Evolutionary conservation across 2,329 filamentous ascomycete species (phyloP).

Genomic region (Colletotrichum chrysophilum): DNA sequence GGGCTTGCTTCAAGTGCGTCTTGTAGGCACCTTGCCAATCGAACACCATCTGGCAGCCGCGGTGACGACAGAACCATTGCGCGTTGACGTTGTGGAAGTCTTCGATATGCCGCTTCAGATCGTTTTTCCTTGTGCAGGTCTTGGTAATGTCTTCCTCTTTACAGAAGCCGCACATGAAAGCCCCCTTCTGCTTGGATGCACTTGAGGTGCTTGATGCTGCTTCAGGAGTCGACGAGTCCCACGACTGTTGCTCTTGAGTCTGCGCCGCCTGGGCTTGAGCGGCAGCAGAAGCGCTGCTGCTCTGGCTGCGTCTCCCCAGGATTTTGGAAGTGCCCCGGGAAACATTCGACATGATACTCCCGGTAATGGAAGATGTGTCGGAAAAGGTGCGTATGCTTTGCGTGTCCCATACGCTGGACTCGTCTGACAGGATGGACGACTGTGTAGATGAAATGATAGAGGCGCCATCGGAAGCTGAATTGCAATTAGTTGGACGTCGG

Average conservation of each 20-base stretch:
- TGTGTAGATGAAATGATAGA: conserved; percentile 39
- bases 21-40: conserved; percentile 55
- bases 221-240: conserved; percentile 22
- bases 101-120: conserved; percentile 54
- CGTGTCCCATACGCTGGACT: conserved; percentile 41
- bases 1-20: conserved; percentile 48
- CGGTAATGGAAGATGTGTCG: conserved; percentile 42
- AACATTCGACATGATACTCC: conserved; percentile 46
- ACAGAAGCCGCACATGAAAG: conserved; percentile 46
- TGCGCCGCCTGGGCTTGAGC: conserved; percentile 14
- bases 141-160: conserved; percentile 45
- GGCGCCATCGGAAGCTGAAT: conserved; percentile 29
- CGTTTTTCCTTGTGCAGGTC: conserved; percentile 51
- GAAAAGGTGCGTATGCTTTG: conserved; percentile 41
- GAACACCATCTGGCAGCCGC: conserved; percentile 48
- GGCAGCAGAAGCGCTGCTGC: conserved; percentile 15
- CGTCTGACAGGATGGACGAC: conserved; percentile 39
- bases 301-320: conserved; percentile 29
- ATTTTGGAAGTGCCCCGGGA: conserved; percentile 40
- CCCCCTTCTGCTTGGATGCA: conserved; percentile 41
- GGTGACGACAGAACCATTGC: conserved; percentile 50
- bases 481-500: neutral
- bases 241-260: conserved; percentile 7
- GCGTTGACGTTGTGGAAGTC: conserved; percentile 53
- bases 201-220: conserved; percentile 25